Percentiles rank a stretch among this genome's conserved stretches.
Evolutionary conservation across 2,329 filamentous ascomycete genomes (phyloP).

Genomic region (Neonectria magnoliae): DNA sequence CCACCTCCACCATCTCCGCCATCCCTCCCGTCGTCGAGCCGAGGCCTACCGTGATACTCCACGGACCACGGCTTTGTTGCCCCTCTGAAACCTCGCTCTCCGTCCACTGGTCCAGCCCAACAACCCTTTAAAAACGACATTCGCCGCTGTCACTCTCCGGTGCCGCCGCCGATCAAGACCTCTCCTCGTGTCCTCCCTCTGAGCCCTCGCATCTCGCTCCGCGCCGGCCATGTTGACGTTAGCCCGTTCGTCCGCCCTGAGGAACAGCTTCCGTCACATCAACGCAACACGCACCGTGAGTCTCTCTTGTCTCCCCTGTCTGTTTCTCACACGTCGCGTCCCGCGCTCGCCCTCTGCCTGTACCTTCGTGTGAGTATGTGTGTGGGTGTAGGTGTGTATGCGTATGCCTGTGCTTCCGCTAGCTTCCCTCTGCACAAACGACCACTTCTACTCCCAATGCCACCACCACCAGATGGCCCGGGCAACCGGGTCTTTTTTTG

Average conservation of each 20-base stretch:
- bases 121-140: conserved; percentile 12
- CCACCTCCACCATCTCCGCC: conserved; percentile 22
- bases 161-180: conserved; percentile 10
- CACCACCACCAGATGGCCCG: neutral
- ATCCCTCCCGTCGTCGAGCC: conserved; percentile 22
- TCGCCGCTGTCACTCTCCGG: conserved; percentile 2
- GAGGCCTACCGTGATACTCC: conserved; percentile 13
- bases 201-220: conserved; percentile 5
- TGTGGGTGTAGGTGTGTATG: neutral
- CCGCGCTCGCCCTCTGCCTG: neutral
- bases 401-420: neutral
- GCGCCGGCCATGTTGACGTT: conserved; percentile 49
- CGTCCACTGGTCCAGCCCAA: neutral
- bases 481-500: conserved; percentile 6
- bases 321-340: conserved; percentile 8
- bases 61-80: conserved; percentile 3
- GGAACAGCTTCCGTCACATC: conserved; percentile 48
- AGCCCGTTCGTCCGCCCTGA: conserved; percentile 46
- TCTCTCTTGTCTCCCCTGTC: conserved; percentile 16
- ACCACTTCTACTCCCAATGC: no score
- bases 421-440: neutral
- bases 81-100: neutral
- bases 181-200: conserved; percentile 9
- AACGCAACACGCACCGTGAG: conserved; percentile 42
- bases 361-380: no score